Evolutionary conservation across 1,284 basidiomycete genomes (phyloP).

Genomic region (Coriolopsis trogii): DNA sequence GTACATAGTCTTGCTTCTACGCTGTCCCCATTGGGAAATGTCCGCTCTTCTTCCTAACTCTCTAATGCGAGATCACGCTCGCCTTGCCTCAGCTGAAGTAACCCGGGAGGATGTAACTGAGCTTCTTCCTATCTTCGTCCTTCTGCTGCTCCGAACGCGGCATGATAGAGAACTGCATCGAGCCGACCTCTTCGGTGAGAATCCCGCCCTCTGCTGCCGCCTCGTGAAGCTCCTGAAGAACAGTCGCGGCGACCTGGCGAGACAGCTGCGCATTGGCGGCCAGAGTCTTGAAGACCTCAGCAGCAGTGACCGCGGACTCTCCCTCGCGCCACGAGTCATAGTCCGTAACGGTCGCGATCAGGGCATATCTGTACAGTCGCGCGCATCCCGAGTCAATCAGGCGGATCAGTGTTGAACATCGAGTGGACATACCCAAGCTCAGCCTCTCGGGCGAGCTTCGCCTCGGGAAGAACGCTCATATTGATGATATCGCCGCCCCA

Average conservation of each 20-base stretch:
- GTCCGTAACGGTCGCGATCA: slow-evolving; percentile 90
- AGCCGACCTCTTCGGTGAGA: slow-evolving; percentile 70
- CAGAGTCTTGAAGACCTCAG: slow-evolving; percentile 88
- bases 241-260: slow-evolving; percentile 70
- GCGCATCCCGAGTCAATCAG: too few relatives aligned
- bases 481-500: slow-evolving; percentile 97
- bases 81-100: slow-evolving; percentile 52
- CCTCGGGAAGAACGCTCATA: slow-evolving; percentile 95
- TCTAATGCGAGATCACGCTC: too few relatives aligned
- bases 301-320: slow-evolving; percentile 83
- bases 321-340: slow-evolving; percentile 90
- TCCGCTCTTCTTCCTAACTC: too few relatives aligned
- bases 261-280: slow-evolving; percentile 85
- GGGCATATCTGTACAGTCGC: slow-evolving; percentile 70
- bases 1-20: too few relatives aligned
- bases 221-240: slow-evolving; percentile 79
- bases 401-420: neutral
- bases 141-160: slow-evolving; percentile 67
- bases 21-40: too few relatives aligned
- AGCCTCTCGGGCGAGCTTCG: slow-evolving; percentile 94
- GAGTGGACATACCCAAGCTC: slow-evolving; percentile 74
- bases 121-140: slow-evolving; percentile 70
- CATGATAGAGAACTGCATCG: slow-evolving; percentile 87
- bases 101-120: slow-evolving; percentile 78
- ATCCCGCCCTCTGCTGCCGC: slow-evolving; percentile 54